Base-by-base conservation (phyloP, 2,329 filamentous ascomycete species). In the Cladosporium sphaerospermum region DNA sequence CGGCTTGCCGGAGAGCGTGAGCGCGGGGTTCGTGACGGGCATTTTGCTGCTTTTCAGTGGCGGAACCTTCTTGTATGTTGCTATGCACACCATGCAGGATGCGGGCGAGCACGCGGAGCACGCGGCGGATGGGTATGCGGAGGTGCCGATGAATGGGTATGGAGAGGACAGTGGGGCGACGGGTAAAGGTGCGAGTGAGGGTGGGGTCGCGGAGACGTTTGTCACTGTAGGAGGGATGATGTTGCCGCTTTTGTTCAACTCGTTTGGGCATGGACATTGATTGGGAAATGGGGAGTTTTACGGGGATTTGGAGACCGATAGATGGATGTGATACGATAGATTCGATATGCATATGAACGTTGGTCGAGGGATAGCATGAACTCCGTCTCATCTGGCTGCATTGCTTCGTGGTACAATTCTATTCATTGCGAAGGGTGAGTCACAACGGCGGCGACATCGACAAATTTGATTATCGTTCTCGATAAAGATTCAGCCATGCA, bases 1-100 rank as follows among this genome's bases (percentile, higher is more conserved):
- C 56, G 70, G 74, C 2, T 72, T 76, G 39, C 78, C 76, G 50
- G 81, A 84, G 48, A 79, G 82, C 32, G 54, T 59, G 45, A 76
- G 78, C 16, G 83, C 88, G 53, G 82, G 84, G 62, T 96, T 89
- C 84, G 91, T 88, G 76, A 97, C 92, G 0, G 93, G 93, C 19
- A 89, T 96, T 77, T 74, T 97, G 41, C 75, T 99, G 8, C 75
- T 97, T n/a, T 99, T 99, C 67, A 96, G 89, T 0, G 93, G 87
- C 0, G 93, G 93, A 13, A 99, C 93, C 0, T 99, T 99, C 67
- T 72, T 99, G 86, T 96, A 97, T 65, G 93, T 99, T 41, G 93
- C 93, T 1, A 96, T 97, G 91, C 93, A 99, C 67, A 90, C 91
- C 1, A 96, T 97, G 89, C 88, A 95, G 67, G 91, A 96, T 16